These are phyloP conservation scores for Pseudogymnoascus sp. DNA, from an alignment of 2,329 filamentous ascomycete genomes.

Conservation along the genomic window DNA sequence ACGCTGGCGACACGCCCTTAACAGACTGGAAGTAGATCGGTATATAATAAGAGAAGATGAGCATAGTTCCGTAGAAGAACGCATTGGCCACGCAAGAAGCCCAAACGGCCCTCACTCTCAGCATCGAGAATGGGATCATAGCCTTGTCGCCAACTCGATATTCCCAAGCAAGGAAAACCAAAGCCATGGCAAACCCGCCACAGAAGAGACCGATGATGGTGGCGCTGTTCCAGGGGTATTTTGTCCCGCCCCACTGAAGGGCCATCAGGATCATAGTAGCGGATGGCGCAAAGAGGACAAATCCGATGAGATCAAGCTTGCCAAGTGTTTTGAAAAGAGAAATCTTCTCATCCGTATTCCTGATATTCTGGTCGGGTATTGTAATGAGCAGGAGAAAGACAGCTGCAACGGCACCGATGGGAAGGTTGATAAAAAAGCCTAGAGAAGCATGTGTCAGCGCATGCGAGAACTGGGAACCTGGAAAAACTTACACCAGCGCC, in stretches of 20 bases:
- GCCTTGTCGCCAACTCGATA: conserved; percentile 22
- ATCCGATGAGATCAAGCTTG: conserved; percentile 28
- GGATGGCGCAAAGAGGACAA: conserved; percentile 28
- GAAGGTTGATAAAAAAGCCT: conserved; percentile 36
- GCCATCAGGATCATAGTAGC: conserved; percentile 28
- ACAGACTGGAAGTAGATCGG: conserved; percentile 29
- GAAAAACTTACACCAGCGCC: conserved; percentile 15
- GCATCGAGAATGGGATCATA: conserved; percentile 22
- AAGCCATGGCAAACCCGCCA: conserved; percentile 16
- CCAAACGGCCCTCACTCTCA: conserved; percentile 18
- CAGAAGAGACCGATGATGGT: conserved; percentile 24
- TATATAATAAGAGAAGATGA: conserved; percentile 19
- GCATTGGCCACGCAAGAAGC: conserved; percentile 11
- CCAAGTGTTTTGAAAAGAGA: conserved; percentile 9
- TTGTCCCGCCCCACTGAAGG: conserved; percentile 28
- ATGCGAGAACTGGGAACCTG: background rate
- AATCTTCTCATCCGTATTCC: background rate
- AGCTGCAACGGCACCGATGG: conserved; percentile 29
- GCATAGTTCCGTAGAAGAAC: conserved; percentile 11
- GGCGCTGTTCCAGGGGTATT: conserved; percentile 26
- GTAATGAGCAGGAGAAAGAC: conserved; percentile 30
- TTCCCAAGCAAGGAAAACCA: conserved; percentile 23
- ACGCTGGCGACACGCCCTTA: conserved; percentile 14
- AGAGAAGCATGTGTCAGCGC: background rate
- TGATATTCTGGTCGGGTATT: conserved; percentile 21